A percentile compares a stretch with the other conserved stretches of the same genome.
Conservation (phyloP, 495 filamentous ascomycete genomes). For the Penicillium verhagenii region DNA sequence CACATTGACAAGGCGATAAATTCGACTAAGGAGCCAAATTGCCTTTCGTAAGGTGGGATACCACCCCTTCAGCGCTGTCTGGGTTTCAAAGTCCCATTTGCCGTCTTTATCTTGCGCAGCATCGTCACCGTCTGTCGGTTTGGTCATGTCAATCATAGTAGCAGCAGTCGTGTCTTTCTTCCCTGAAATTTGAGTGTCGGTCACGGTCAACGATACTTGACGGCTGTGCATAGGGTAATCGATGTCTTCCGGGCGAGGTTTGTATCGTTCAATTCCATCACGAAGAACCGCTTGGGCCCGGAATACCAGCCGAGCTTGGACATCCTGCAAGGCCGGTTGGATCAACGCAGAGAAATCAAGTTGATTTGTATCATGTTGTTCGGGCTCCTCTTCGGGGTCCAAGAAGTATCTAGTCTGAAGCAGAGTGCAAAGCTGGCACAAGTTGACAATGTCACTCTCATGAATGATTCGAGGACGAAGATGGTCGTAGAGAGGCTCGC, state of each 20-base stretch:
- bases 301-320: slow-evolving; percentile 72
- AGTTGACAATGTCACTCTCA: slow-evolving; percentile 67
- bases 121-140: slow-evolving; percentile 52
- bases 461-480: slow-evolving; percentile 68
- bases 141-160: slow-evolving; percentile 48
- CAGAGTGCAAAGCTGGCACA: slow-evolving; percentile 78
- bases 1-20: slow-evolving; percentile 79
- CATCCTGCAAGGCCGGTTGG: slow-evolving; percentile 68
- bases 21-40: slow-evolving; percentile 78
- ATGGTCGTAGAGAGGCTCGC: slow-evolving; percentile 74
- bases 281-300: slow-evolving; percentile 65
- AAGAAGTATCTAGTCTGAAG: slow-evolving; percentile 82
- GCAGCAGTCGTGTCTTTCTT: slow-evolving; percentile 43
- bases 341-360: slow-evolving; percentile 68
- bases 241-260: slow-evolving; percentile 65
- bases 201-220: slow-evolving; percentile 47
- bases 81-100: slow-evolving; percentile 54
- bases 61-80: slow-evolving; percentile 50
- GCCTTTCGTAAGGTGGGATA: slow-evolving; percentile 74
- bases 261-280: slow-evolving; percentile 69
- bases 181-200: slow-evolving; percentile 47
- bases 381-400: slow-evolving; percentile 68
- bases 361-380: slow-evolving; percentile 50
- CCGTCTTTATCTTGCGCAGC: slow-evolving; percentile 42
- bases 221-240: slow-evolving; percentile 60